Evolutionary conservation across 805 yeast genomes (phyloP), one percentile per base, ranked within the genome.

Genomic region (Kodamaea restingae): DNA sequence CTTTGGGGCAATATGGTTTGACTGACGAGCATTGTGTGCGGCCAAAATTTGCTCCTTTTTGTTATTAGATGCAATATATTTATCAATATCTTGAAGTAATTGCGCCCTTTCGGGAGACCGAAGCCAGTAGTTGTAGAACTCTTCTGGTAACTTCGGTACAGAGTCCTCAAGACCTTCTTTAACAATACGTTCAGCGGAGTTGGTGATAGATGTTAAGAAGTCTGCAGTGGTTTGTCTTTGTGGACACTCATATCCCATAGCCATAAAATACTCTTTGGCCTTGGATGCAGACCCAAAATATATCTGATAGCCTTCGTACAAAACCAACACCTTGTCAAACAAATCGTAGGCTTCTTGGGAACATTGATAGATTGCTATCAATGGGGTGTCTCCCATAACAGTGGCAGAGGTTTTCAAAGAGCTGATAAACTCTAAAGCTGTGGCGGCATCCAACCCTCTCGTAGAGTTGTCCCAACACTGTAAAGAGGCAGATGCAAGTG

Each of bases 201-300:
- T 82, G 12, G 87, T 81, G 37, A 80, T 73, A 4, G 84, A 71
- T 12, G 86, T 80, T 51, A 81, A 71, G 54, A 67, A 81, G 54
- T 81, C 87, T 7, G 84, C 78, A 36, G 85, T 78, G 3, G 84
- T 76, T 70, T 78, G 80, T 67, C 86, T 74, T 38, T 67, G 64
- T 35, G 80, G 77, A 52, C 81, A 78, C 18, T 69, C 63, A 65
- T 66, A 81, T 29, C 87, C 87, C 84, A 80, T 76, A 14, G 63
- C 61, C 42, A 65, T 53, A 52, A 81, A 81, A 50, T 67, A 81
- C 10, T 60, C 70, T 50, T 70, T 61, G 36, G 77, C 76, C 21
- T 55, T 56, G 25, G 49, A 52, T 6, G 71, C 63, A 35, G 64
- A 53, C 41, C 78, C 78, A 48, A 62, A 73, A 51, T 51, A 74